These are phyloP conservation scores for Mycothermus thermophilus DNA, from an alignment of 495 filamentous ascomycete genomes.

Conservation along the genomic window DNA sequence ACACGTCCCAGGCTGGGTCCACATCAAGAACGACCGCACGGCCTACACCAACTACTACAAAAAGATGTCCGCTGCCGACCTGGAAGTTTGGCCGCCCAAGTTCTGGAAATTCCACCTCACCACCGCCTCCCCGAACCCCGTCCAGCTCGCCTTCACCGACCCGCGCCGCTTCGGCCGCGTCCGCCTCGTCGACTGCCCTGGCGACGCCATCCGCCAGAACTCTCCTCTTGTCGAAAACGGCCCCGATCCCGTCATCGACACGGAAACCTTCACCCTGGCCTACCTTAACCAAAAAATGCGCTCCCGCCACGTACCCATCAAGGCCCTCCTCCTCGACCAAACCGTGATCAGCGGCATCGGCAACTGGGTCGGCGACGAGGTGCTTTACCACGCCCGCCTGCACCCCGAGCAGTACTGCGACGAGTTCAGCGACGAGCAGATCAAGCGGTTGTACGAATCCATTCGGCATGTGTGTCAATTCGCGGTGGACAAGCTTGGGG, in stretches of 20 bases:
- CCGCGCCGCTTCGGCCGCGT: constrained; percentile 60
- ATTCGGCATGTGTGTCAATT: constrained; percentile 66
- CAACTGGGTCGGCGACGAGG: constrained; percentile 94
- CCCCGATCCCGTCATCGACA: constrained; percentile 81
- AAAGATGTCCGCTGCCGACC: constrained; percentile 42
- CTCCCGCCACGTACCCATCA: constrained; percentile 68
- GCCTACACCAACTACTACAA: constrained; percentile 60
- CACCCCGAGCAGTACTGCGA: constrained; percentile 90
- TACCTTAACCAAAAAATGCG: constrained; percentile 57
- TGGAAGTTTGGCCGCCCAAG: constrained; percentile 69
- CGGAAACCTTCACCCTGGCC: constrained; percentile 53
- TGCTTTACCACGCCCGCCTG: constrained; percentile 71
- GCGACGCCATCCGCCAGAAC: constrained; percentile 55
- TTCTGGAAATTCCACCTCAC: constrained; percentile 76
- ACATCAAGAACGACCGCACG: constrained; percentile 61
- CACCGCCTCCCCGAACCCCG: constrained; percentile 41
- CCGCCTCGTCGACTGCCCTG: constrained; percentile 67
- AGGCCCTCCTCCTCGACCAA: constrained; percentile 78
- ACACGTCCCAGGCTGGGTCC: constrained; percentile 60
- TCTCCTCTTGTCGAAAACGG: constrained; percentile 79
- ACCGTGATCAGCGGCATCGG: constrained; percentile 84
- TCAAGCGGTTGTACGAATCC: constrained; percentile 55
- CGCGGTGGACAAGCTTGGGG: constrained; percentile 65
- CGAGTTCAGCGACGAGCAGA: constrained; percentile 57
- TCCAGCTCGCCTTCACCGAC: constrained; percentile 77